Evolutionary conservation across 805 yeast genomes (phyloP).

Genomic region (Yamadazyma takamatsuzukensis): DNA sequence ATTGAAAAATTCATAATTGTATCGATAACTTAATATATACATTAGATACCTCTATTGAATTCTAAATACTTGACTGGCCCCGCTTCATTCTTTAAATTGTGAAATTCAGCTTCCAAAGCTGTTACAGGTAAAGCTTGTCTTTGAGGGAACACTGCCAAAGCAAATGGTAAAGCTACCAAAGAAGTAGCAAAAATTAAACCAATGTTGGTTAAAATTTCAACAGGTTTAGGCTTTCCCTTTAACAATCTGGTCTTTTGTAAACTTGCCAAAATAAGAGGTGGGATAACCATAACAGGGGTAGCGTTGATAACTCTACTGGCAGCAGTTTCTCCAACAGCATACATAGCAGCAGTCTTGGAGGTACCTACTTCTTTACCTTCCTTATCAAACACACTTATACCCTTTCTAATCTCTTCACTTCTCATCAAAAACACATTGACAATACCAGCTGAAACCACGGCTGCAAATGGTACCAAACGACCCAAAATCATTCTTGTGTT

Average conservation of each 20-base stretch:
- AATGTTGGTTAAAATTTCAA: constrained; percentile 70
- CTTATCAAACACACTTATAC: constrained; percentile 67
- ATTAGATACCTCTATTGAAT: constrained; percentile 90
- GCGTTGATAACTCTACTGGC: constrained; percentile 93
- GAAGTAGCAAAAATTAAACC: constrained; percentile 86
- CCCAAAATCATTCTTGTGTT: constrained; percentile 67
- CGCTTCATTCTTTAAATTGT: constrained; percentile 53
- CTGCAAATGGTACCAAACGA: constrained; percentile 95
- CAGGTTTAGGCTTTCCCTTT: constrained; percentile 60
- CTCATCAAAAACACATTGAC: constrained; percentile 97
- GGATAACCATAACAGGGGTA: constrained; percentile 95
- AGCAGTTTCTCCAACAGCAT: constrained; percentile 97
- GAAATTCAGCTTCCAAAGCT: constrained; percentile 63
- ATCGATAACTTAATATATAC: constrained; percentile 1
- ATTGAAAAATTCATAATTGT: too few relatives aligned
- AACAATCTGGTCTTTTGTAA: constrained; percentile 65
- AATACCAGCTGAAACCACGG: constrained; percentile 95
- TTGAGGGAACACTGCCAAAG: constrained; percentile 94
- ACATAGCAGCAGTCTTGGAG: constrained; percentile 81
- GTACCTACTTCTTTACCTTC: constrained; percentile 59
- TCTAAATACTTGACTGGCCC: constrained; percentile 64
- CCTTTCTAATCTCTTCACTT: constrained; percentile 85
- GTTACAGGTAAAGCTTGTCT: constrained; percentile 58
- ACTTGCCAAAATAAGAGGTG: constrained; percentile 79
- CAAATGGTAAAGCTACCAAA: constrained; percentile 87